phyloP scores from a whole-genome alignment of 495 filamentous ascomycete species.

The Aspergillus affinis region DNA sequence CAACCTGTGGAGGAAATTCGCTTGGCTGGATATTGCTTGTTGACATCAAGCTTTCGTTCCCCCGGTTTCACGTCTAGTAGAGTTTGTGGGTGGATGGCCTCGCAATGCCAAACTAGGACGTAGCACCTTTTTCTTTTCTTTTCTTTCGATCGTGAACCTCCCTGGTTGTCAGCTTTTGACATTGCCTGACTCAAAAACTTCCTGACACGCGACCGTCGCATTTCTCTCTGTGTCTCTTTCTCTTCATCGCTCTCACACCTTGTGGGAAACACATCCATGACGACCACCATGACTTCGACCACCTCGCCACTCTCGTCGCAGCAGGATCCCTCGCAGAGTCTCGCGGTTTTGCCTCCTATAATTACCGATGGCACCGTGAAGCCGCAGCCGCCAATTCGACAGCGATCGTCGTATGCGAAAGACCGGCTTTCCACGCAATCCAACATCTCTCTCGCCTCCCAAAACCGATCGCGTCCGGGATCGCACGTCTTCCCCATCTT shows the following conservation, averaged over 20 bases:
- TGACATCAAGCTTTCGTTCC: conserved; percentile 11
- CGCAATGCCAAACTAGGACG: conserved; percentile 45
- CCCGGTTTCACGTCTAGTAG: conserved; percentile 23
- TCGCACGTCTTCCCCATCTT: conserved; percentile 80
- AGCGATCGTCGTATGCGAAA: conserved; percentile 69
- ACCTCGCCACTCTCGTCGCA: conserved; percentile 54
- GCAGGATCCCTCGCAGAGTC: conserved; percentile 27
- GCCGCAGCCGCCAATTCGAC: conserved; percentile 46
- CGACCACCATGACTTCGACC: conserved; percentile 60
- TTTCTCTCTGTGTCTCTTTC: not conserved
- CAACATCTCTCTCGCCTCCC: conserved; percentile 54
- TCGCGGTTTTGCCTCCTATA: conserved; percentile 45
- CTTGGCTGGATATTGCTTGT: conserved; percentile 7
- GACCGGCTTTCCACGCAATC: conserved; percentile 72
- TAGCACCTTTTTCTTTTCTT: conserved; percentile 21
- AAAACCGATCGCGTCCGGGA: conserved; percentile 65
- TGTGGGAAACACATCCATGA: conserved; percentile 23
- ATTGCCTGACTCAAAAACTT: conserved; percentile 14
- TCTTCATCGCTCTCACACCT: not conserved
- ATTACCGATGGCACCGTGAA: conserved; percentile 38
- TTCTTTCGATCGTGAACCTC: conserved; percentile 19
- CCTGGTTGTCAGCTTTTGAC: conserved; percentile 15
- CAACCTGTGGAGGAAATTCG: conserved; percentile 3
- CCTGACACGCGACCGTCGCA: conserved; percentile 15
- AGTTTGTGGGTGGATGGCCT: conserved; percentile 27